phyloP scores from a whole-genome alignment of 768 basidiomycete genomes.

The Tricholoma sp. region DNA sequence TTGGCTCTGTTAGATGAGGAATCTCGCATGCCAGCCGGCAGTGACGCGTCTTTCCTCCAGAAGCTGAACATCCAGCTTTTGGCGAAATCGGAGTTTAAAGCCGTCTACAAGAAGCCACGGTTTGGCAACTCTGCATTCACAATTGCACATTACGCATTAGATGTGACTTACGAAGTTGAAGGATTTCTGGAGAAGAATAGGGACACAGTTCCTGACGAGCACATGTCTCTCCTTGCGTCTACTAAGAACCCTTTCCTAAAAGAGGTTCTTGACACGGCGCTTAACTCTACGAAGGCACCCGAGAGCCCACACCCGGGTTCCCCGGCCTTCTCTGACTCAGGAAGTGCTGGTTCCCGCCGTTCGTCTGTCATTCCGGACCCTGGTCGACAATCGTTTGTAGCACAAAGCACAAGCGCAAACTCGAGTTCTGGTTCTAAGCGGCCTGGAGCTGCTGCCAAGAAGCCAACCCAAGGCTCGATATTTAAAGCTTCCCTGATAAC shows the following conservation, averaged over 20 bases:
- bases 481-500: slow-evolving; percentile 93
- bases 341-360: slow-evolving; percentile 71
- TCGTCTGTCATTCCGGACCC: slow-evolving; percentile 87
- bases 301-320: slow-evolving; percentile 70
- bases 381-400: slow-evolving; percentile 68
- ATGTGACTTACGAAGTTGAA: slow-evolving; percentile 97
- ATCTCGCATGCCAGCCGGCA: slow-evolving; percentile 91
- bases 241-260: slow-evolving; percentile 92
- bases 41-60: slow-evolving; percentile 87
- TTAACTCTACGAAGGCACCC: slow-evolving; percentile 61
- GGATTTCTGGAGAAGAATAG: slow-evolving; percentile 99
- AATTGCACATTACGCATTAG: slow-evolving; percentile 95
- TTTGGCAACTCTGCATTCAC: slow-evolving; percentile 98
- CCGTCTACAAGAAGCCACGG: slow-evolving; percentile 96
- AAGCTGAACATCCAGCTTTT: slow-evolving; percentile 83
- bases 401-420: slow-evolving; percentile 32
- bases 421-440: slow-evolving; percentile 43
- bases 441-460: slow-evolving; percentile 65
- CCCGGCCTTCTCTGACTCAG: slow-evolving; percentile 75
- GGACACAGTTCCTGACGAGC: slow-evolving; percentile 98
- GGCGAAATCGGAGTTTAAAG: slow-evolving; percentile 76
- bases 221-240: slow-evolving; percentile 78
- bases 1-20: slow-evolving; percentile 95
- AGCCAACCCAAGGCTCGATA: slow-evolving; percentile 97
- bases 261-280: slow-evolving; percentile 89